phyloP scores from a whole-genome alignment of 2,329 filamentous ascomycete genomes.

The Aspergillus sp. region DNA sequence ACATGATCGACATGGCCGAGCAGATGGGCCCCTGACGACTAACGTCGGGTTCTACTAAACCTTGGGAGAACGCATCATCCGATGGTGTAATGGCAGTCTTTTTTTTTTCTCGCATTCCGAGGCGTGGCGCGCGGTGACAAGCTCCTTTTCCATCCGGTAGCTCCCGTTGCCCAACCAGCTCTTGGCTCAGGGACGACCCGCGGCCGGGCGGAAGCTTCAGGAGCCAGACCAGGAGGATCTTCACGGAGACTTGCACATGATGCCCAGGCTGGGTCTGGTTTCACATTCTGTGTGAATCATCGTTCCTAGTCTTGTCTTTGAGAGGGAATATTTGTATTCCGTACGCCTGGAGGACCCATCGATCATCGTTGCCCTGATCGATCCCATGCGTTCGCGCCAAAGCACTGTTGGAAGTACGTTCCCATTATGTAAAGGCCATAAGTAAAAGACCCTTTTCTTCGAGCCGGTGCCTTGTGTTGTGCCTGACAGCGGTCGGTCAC shows the following conservation, averaged over 20 bases:
- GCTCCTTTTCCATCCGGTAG: slow-evolving; percentile 1
- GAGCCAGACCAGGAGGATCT: slow-evolving; percentile 2
- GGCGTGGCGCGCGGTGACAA: background rate
- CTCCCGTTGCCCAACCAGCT: slow-evolving; percentile 1
- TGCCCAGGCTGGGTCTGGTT: background rate
- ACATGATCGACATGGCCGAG: slow-evolving; percentile 15
- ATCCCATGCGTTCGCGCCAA: background rate
- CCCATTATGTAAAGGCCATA: background rate
- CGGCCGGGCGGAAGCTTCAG: slow-evolving; percentile 1
- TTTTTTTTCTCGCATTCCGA: background rate
- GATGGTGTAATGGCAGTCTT: background rate
- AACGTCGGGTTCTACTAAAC: slow-evolving; percentile 5
- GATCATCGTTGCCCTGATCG: background rate
- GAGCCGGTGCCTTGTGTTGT: too few species aligned
- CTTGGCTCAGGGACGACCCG: slow-evolving; percentile 3
- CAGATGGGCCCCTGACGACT: slow-evolving; percentile 6
- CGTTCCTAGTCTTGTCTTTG: background rate
- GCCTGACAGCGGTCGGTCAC: too few species aligned
- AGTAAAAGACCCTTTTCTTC: background rate
- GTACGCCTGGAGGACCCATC: background rate
- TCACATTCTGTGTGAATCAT: background rate
- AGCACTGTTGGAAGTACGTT: background rate
- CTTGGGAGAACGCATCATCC: background rate
- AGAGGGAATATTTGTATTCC: background rate
- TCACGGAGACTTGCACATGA: background rate